Conservation (phyloP, 805 yeast genomes). For the Komagataella mondaviorum region DNA sequence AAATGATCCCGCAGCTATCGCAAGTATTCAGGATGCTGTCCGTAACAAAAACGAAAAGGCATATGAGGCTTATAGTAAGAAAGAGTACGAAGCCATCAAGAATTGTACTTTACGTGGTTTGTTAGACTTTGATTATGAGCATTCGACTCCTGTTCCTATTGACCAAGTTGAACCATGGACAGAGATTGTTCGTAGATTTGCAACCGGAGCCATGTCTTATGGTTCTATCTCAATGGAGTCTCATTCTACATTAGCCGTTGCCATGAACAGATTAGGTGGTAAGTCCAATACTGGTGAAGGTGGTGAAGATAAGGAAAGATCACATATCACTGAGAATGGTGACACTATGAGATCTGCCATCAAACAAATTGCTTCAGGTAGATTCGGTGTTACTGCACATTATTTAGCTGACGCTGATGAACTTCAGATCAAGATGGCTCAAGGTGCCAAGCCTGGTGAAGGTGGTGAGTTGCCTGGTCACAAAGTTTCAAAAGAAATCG, state of each 20-base stretch:
- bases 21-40: constrained; percentile 95
- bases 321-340: constrained; percentile 68
- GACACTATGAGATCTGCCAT: constrained; percentile 99
- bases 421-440: constrained; percentile 96
- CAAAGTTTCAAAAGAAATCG: constrained; percentile 80
- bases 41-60: constrained; percentile 92
- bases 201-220: constrained; percentile 99
- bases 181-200: constrained; percentile 91
- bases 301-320: constrained; percentile 94
- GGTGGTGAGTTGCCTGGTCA: constrained; percentile 98
- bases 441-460: constrained; percentile 99
- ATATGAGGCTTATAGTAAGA: constrained; percentile 77
- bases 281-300: constrained; percentile 99
- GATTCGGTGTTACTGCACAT: constrained; percentile 95
- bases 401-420: constrained; percentile 95
- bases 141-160: constrained; percentile 66
- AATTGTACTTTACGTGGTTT: constrained; percentile 91
- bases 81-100: constrained; percentile 83
- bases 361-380: constrained; percentile 94
- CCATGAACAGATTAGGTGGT: constrained; percentile 96
- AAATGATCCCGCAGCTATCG: constrained; percentile 90
- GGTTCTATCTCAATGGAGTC: constrained; percentile 99
- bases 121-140: constrained; percentile 76
- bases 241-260: constrained; percentile 94
- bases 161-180: constrained; percentile 99